Percentiles rank a stretch among this genome's conserved stretches.
Evolutionary conservation across 108 stramenopile genomes (phyloP).

Genomic region (Seminavis robusta): DNA sequence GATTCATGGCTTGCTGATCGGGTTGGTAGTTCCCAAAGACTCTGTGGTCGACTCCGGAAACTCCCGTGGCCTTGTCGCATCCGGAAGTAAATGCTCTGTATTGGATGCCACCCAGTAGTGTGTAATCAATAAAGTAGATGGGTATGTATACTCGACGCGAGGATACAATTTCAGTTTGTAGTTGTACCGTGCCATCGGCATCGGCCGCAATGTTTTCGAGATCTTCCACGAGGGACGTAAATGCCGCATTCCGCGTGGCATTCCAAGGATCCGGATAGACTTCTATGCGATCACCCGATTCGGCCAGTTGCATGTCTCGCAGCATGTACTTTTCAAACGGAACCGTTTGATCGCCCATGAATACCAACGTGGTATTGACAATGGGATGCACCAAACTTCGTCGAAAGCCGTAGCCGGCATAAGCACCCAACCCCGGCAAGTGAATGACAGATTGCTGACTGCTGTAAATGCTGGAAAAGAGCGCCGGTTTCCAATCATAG

Average conservation of each 20-base stretch:
- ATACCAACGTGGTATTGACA: conserved; percentile 72
- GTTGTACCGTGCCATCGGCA: conserved; percentile 15
- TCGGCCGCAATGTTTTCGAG: conserved; percentile 47
- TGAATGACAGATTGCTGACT: conserved; percentile 42
- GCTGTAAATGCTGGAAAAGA: conserved; percentile 37
- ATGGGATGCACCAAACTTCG: conserved; percentile 75
- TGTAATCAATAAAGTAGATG: conserved; percentile 74
- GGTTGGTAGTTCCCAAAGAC: conserved; percentile 17
- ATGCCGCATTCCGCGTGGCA: conserved; percentile 61
- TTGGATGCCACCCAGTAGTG: conserved; percentile 50
- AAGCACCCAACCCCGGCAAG: conserved; percentile 67
- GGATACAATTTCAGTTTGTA: conserved; percentile 62
- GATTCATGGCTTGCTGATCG: conserved; percentile 17
- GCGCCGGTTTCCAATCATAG: conserved; percentile 46
- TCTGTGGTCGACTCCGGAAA: conserved; percentile 69
- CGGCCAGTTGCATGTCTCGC: conserved; percentile 45
- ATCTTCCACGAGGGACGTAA: conserved; percentile 55
- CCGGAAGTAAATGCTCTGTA: conserved; percentile 76
- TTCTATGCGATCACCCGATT: conserved; percentile 28
- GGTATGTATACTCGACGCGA: conserved; percentile 78
- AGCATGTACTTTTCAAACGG: conserved; percentile 84
- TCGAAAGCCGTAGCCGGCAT: conserved; percentile 75
- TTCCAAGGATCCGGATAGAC: conserved; percentile 85
- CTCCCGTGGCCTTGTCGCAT: conserved; percentile 56
- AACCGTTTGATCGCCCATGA: conserved; percentile 54